A percentile compares a stretch with the other conserved stretches of the same genome.
Evolutionary conservation across 805 yeast species (phyloP).

Genomic region (Cyberlindnera xishuangbannaensis): DNA sequence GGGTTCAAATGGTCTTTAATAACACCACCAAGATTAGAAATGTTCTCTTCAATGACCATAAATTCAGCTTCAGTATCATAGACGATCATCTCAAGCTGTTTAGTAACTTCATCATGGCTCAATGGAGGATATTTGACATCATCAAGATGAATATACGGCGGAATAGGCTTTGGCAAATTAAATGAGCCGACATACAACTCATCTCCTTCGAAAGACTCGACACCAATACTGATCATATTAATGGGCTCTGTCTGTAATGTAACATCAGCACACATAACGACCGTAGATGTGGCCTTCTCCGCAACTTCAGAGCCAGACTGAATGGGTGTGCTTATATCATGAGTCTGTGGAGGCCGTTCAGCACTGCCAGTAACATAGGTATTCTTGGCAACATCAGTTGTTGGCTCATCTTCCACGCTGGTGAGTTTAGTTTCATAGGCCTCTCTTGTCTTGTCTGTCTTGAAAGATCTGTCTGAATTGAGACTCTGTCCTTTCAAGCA

Average conservation of each 20-base stretch:
- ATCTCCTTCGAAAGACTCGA: slow-evolving; percentile 29
- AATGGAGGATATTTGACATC: slow-evolving; percentile 21
- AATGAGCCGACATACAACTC: slow-evolving; percentile 26
- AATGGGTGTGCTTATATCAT: too few species aligned
- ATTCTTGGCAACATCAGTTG: slow-evolving; percentile 1
- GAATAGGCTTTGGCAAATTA: slow-evolving; percentile 15
- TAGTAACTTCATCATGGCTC: slow-evolving; percentile 12
- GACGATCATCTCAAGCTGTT: slow-evolving; percentile 17
- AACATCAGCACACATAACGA: neutral
- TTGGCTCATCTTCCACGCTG: too few species aligned
- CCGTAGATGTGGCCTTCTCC: neutral
- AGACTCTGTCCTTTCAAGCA: too few species aligned
- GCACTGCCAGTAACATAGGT: slow-evolving; percentile 4
- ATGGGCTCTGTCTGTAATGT: slow-evolving; percentile 16
- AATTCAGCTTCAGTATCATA: slow-evolving; percentile 30
- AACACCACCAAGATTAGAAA: slow-evolving; percentile 22
- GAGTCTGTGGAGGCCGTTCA: too few species aligned
- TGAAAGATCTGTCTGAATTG: too few species aligned
- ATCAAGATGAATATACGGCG: slow-evolving; percentile 15
- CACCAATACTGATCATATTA: slow-evolving; percentile 2
- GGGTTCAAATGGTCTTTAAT: slow-evolving; percentile 29
- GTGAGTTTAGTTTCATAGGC: too few species aligned
- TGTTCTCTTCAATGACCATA: slow-evolving; percentile 27
- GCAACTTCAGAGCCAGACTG: too few species aligned
- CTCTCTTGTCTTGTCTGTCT: slow-evolving; percentile 1